A percentile compares a stretch with the other conserved stretches of the same genome.
Conservation (phyloP, 768 basidiomycete species). For the Xerocomellus intermedius region DNA sequence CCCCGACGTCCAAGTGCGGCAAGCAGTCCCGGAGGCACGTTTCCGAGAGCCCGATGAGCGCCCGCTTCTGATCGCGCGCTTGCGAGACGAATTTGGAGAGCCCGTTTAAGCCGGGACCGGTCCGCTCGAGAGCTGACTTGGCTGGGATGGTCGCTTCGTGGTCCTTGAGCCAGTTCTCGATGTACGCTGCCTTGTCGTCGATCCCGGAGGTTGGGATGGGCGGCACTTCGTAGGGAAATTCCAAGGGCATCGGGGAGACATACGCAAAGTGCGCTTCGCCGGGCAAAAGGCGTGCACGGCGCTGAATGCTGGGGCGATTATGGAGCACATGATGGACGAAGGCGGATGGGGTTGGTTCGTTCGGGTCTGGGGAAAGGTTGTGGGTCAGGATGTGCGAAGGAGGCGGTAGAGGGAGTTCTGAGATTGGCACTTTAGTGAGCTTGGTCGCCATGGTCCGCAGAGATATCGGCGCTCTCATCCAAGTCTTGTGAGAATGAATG, state of each 20-base stretch:
- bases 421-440: conserved; percentile 36
- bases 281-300: conserved; percentile 62
- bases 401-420: conserved; percentile 48
- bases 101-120: neutral
- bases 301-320: conserved; percentile 60
- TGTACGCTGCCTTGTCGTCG: conserved; percentile 56
- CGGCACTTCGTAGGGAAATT: conserved; percentile 80
- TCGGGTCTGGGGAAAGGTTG: conserved; percentile 60
- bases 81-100: conserved; percentile 50
- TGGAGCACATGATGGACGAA: conserved; percentile 53
- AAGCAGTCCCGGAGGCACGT: conserved; percentile 71
- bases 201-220: conserved; percentile 46
- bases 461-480: conserved; percentile 18
- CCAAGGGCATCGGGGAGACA: conserved; percentile 75
- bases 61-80: conserved; percentile 49
- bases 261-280: conserved; percentile 70
- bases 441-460: conserved; percentile 15
- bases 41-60: conserved; percentile 72
- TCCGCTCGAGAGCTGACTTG: neutral
- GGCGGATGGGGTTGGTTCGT: conserved; percentile 47
- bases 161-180: conserved; percentile 74
- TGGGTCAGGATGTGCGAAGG: conserved; percentile 39
- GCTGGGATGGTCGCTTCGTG: conserved; percentile 54
- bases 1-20: conserved; percentile 85
- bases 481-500: too few species aligned